phyloP scores from a whole-genome alignment of 768 basidiomycete species.

The Lanmaoa rubissima region DNA sequence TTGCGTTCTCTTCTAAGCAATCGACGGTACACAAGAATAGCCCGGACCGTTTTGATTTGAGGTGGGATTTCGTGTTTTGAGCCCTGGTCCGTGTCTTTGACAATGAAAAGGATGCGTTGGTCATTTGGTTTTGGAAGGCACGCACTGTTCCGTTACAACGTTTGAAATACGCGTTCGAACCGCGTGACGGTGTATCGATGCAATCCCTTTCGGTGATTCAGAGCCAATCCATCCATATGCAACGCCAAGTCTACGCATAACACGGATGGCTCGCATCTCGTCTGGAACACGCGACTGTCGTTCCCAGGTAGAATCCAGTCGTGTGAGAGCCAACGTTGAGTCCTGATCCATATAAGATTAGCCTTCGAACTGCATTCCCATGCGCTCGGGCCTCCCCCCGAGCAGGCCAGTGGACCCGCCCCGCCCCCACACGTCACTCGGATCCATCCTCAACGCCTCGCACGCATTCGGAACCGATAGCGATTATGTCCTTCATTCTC shows the following conservation, averaged over 20 bases:
- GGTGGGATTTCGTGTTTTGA: background rate
- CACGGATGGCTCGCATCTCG: background rate
- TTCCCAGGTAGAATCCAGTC: slow-evolving; percentile 5
- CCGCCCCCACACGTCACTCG: background rate
- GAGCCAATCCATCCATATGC: background rate
- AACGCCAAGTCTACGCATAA: too few species aligned
- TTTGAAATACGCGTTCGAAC: background rate
- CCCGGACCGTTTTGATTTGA: background rate
- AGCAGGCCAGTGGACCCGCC: too few species aligned
- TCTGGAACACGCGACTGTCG: background rate
- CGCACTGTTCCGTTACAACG: background rate
- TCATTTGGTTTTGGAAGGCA: too few species aligned
- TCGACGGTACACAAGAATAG: background rate
- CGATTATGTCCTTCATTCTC: background rate
- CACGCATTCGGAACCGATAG: background rate
- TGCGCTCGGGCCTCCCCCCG: background rate
- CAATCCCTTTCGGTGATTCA: background rate
- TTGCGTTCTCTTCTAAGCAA: background rate
- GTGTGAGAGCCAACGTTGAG: background rate
- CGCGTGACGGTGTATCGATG: background rate
- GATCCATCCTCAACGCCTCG: background rate
- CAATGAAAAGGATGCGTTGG: too few species aligned
- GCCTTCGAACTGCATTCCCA: background rate
- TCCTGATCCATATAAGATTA: background rate
- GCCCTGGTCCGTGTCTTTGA: background rate